A percentile compares a stretch with the other conserved stretches of the same genome.
Conservation (phyloP, 139 green algal species). For the Chlorella ohadii region DNA sequence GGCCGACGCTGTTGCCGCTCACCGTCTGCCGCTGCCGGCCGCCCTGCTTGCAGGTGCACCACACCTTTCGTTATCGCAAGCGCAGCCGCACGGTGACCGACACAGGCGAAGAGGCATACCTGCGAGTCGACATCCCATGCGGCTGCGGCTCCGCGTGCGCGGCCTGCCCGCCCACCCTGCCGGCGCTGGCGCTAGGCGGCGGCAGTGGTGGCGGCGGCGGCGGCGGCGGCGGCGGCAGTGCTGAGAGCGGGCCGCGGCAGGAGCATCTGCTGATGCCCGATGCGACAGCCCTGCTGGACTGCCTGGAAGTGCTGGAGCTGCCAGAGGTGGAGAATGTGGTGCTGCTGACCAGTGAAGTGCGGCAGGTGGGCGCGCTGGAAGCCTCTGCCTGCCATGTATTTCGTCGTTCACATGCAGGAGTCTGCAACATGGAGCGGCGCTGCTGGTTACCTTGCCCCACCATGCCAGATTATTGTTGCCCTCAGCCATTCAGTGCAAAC, state of each 20-base stretch:
- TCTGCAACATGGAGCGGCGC: too few relatives aligned
- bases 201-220: background rate
- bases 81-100: slow-evolving; percentile 43
- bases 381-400: too few relatives aligned
- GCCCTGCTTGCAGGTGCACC: background rate
- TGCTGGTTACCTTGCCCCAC: too few relatives aligned
- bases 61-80: slow-evolving; percentile 49
- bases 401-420: too few relatives aligned
- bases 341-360: slow-evolving; percentile 43
- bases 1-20: background rate
- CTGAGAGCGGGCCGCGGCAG: background rate
- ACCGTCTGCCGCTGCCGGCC: background rate
- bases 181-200: background rate
- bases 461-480: too few relatives aligned
- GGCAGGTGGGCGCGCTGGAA: background rate
- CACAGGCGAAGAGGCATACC: slow-evolving; percentile 46
- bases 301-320: slow-evolving; percentile 67
- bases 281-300: slow-evolving; percentile 28
- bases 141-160: slow-evolving; percentile 11
- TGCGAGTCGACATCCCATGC: slow-evolving; percentile 51
- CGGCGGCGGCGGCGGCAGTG: background rate
- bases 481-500: too few relatives aligned
- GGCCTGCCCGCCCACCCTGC: background rate
- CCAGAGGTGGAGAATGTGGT: slow-evolving; percentile 39
- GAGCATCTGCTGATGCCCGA: slow-evolving; percentile 58